Base-by-base conservation (phyloP, 345 rosid genomes). In the Trapa incisa region DNA sequence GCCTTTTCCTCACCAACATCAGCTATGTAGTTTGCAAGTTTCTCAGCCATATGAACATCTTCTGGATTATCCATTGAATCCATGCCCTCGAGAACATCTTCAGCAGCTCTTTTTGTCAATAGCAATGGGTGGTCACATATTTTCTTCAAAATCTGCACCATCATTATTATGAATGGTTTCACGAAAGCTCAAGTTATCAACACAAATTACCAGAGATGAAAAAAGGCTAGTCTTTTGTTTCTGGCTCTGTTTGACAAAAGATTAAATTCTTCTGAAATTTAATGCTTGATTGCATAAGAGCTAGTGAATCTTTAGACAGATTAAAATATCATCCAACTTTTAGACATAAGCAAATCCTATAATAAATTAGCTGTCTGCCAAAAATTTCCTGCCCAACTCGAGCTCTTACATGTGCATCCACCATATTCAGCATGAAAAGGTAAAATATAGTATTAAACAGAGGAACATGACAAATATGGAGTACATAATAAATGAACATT, bases 21-120 rank as follows among this genome's bases (percentile, higher is more conserved):
- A 53, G 95, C 99, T 68, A 94, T 79, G 73, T 91, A 89, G 91
- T 80, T 83, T 1, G 97, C 99, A 82, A 91, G 77, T 77, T 83
- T 89, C 79, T 91, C 97, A 35, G 97, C 99, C 67, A 94, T 56
- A 17, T 82, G 77, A 70, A 79, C 91, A 70, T 91, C 99, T 67
- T 94, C 97, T 35, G 86, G 81, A 71, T 77, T 84, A 65, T 80
- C 78, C 75, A 73, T 73, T 64, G 97, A 81, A 64, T 94, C 97
- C 92, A 91, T 79, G 71, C 97, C 96, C 77, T 94, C 97, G 2
- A 94, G 83, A 16, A 94, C 89, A 82, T 94, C 90, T 75, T 87
- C 90, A 54, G 94, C 94, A 67, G 90, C 94, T 77, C 94, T 82
- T 78, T 85, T 85, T 68, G 90, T 85, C 81, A 87, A 78, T 62